A percentile compares a stretch with the other conserved stretches of the same genome.
Evolutionary conservation across 768 basidiomycete species (phyloP).

Genomic region (Tephrocybe sp.): DNA sequence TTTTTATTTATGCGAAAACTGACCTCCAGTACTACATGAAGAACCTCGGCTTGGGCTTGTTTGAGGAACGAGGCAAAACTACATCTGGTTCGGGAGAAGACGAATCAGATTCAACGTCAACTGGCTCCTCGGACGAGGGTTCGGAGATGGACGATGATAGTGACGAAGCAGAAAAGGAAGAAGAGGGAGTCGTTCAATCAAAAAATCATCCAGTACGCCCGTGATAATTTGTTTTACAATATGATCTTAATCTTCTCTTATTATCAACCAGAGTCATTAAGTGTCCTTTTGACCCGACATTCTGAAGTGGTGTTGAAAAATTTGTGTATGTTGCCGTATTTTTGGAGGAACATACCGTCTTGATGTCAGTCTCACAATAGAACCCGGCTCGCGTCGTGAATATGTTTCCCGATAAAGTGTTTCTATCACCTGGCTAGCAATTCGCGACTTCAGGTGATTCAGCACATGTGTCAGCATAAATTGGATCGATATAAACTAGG

Average conservation of each 20-base stretch:
- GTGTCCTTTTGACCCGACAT: too few relatives aligned
- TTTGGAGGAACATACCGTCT: too few relatives aligned
- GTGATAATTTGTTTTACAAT: background rate
- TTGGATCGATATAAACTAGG: too few relatives aligned
- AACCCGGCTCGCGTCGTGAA: too few relatives aligned
- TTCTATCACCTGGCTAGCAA: too few relatives aligned
- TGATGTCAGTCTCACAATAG: too few relatives aligned
- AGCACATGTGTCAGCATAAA: too few relatives aligned
- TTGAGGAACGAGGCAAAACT: constrained; percentile 37
- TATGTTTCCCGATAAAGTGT: too few relatives aligned
- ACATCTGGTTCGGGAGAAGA: constrained; percentile 19
- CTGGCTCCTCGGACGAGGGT: constrained; percentile 30
- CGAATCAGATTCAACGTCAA: background rate
- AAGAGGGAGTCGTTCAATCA: background rate
- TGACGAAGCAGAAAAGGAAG: background rate
- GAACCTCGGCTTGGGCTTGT: constrained; percentile 66
- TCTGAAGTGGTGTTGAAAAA: too few relatives aligned
- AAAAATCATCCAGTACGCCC: background rate
- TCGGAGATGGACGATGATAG: background rate
- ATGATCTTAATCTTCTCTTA: background rate
- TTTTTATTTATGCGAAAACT: background rate
- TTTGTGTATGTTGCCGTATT: too few relatives aligned
- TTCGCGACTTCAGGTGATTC: too few relatives aligned
- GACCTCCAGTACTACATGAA: constrained; percentile 21
- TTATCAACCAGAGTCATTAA: background rate